Percentiles rank a stretch among this genome's conserved stretches.
These are phyloP conservation scores for Lichtheimia ramosa DNA, from an alignment of 371 early-diverging fungal species.

Conservation along the genomic window DNA sequence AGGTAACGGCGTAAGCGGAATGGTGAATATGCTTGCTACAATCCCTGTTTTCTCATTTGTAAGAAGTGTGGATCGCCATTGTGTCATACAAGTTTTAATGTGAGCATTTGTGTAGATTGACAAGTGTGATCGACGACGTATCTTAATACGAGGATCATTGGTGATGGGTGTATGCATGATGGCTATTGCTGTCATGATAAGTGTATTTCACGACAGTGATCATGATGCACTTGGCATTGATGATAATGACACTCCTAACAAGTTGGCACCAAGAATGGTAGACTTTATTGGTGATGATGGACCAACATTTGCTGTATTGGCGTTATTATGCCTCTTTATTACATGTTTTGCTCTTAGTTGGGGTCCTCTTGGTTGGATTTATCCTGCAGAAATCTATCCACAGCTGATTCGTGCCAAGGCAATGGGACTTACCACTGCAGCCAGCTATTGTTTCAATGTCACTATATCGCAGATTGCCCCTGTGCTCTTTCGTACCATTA, in stretches of 20 bases:
- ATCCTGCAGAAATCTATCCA: slow-evolving; percentile 88
- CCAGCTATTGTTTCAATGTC: slow-evolving; percentile 81
- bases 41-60: slow-evolving; percentile 24
- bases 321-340: slow-evolving; percentile 64
- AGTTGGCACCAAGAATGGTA: slow-evolving; percentile 3
- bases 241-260: too few species aligned
- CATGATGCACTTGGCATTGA: background rate
- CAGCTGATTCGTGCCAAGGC: slow-evolving; percentile 74
- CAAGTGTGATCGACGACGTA: slow-evolving; percentile 22
- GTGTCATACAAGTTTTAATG: background rate
- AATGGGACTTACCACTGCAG: slow-evolving; percentile 77
- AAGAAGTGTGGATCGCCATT: slow-evolving; percentile 8
- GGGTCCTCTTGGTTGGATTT: slow-evolving; percentile 91
- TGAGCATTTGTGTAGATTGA: slow-evolving; percentile 19
- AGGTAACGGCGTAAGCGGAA: slow-evolving; percentile 19
- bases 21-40: slow-evolving; percentile 23
- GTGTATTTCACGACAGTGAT: slow-evolving; percentile 10
- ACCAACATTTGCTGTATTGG: slow-evolving; percentile 51
- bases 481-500: slow-evolving; percentile 54
- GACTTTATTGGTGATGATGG: slow-evolving; percentile 20
- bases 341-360: slow-evolving; percentile 63
- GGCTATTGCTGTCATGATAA: slow-evolving; percentile 28
- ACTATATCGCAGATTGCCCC: slow-evolving; percentile 60
- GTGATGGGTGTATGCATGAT: slow-evolving; percentile 29
- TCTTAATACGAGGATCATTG: slow-evolving; percentile 17